These are phyloP conservation scores for Blepharisma stoltei DNA, from an alignment of 73 alveolate species.

Conservation along the genomic window DNA sequence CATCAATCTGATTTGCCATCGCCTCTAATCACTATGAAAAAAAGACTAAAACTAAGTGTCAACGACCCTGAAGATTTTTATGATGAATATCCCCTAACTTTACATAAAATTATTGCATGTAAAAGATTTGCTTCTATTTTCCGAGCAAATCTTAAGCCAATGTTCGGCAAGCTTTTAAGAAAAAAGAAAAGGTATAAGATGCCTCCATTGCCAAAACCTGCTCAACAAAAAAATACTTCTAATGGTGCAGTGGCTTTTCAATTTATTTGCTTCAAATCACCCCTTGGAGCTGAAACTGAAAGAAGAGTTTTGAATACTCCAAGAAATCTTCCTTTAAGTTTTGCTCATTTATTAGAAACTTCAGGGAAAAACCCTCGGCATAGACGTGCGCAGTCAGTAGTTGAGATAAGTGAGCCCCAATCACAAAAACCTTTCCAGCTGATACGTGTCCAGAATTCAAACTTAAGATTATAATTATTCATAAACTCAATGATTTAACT, in stretches of 20 bases:
- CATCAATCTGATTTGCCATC: background rate
- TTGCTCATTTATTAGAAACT: slow-evolving; percentile 10
- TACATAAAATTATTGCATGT: too few species aligned
- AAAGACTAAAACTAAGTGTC: background rate
- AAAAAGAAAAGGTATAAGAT: background rate
- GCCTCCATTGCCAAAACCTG: too few species aligned
- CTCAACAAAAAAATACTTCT: background rate
- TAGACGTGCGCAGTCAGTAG: slow-evolving; percentile 17
- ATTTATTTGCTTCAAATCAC: background rate
- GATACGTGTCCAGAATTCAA: slow-evolving; percentile 16
- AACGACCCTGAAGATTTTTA: too few species aligned
- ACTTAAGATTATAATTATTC: too few species aligned
- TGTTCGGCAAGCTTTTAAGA: background rate
- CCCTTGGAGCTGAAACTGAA: background rate
- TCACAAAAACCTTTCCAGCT: slow-evolving; percentile 14
- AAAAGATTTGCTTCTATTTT: too few species aligned
- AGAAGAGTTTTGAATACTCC: background rate
- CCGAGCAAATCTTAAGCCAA: background rate
- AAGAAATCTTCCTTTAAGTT: background rate
- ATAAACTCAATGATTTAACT: too few species aligned
- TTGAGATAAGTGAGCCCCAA: background rate
- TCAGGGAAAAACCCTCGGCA: background rate
- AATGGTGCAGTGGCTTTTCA: background rate
- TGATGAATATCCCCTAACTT: too few species aligned
- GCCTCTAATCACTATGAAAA: background rate